phyloP scores from a whole-genome alignment of 2,329 filamentous ascomycete species.

The Iodosphaeria phyllophila region DNA sequence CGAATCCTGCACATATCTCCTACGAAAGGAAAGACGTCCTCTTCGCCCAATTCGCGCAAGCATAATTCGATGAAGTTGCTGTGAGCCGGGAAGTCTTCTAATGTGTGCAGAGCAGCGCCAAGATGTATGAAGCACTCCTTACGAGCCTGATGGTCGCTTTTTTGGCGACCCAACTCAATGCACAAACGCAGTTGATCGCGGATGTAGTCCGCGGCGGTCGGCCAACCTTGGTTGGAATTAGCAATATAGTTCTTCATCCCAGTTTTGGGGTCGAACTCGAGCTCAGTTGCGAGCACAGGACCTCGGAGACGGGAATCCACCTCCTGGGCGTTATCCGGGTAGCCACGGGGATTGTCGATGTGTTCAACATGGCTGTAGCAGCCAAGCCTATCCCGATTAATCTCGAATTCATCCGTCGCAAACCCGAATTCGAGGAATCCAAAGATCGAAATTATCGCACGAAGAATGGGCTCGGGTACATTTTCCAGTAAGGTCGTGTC shows the following conservation, averaged over 20 bases:
- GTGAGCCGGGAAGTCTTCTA: slow-evolving; percentile 34
- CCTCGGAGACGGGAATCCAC: slow-evolving; percentile 12
- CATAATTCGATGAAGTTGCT: slow-evolving; percentile 35
- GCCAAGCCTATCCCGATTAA: slow-evolving; percentile 30
- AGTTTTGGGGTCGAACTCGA: slow-evolving; percentile 11
- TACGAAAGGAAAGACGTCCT: slow-evolving; percentile 31
- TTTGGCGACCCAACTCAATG: slow-evolving; percentile 9
- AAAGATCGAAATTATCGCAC: slow-evolving; percentile 33
- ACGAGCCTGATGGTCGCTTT: slow-evolving; percentile 5
- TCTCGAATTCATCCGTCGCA: slow-evolving; percentile 35
- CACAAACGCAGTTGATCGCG: slow-evolving; percentile 9
- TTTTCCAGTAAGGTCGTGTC: slow-evolving; percentile 32
- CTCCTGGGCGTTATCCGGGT: slow-evolving; percentile 11
- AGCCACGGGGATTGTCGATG: slow-evolving; percentile 26
- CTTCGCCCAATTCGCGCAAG: slow-evolving; percentile 28
- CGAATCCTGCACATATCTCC: slow-evolving; percentile 17
- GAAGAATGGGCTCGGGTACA: slow-evolving; percentile 31
- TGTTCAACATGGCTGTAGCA: slow-evolving; percentile 31
- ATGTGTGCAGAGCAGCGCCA: slow-evolving; percentile 30
- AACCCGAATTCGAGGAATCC: slow-evolving; percentile 37
- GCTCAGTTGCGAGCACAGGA: slow-evolving; percentile 11
- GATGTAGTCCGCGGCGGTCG: slow-evolving; percentile 12
- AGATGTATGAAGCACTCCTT: slow-evolving; percentile 15
- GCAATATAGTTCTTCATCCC: slow-evolving; percentile 16
- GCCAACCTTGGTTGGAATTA: slow-evolving; percentile 10